Evolutionary conservation across 768 basidiomycete genomes (phyloP).

Genomic region (Tricholoma furcatifolium): DNA sequence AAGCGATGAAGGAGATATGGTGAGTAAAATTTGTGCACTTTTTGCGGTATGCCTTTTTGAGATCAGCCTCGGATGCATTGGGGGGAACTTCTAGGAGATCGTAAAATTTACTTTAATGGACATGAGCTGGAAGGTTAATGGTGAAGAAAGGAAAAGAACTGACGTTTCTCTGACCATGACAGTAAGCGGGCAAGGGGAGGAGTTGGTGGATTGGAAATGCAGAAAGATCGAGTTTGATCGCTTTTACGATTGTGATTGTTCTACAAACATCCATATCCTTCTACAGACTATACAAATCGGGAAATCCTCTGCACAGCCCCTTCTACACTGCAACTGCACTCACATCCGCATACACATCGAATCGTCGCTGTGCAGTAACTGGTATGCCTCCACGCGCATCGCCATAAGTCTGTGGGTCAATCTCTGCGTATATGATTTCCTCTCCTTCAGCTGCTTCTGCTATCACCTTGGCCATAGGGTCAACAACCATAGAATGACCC

Average conservation of each 20-base stretch:
- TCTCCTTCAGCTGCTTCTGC: slow-evolving; percentile 75
- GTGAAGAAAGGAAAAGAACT: slow-evolving; percentile 17
- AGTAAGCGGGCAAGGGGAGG: slow-evolving; percentile 19
- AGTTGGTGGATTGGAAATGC: slow-evolving; percentile 12
- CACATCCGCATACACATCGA: slow-evolving; percentile 89
- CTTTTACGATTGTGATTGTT: slow-evolving; percentile 40
- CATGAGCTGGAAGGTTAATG: slow-evolving; percentile 1
- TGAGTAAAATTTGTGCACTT: slow-evolving; percentile 49
- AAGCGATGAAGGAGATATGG: slow-evolving; percentile 5
- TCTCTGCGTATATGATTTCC: slow-evolving; percentile 73
- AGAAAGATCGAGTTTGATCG: slow-evolving; percentile 18
- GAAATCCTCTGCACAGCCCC: slow-evolving; percentile 23
- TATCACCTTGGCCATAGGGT: slow-evolving; percentile 78
- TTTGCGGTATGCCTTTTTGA: slow-evolving; percentile 96
- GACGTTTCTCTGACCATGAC: slow-evolving; percentile 75
- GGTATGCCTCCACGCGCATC: slow-evolving; percentile 83
- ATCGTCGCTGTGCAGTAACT: slow-evolving; percentile 87
- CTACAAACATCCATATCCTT: slow-evolving; percentile 43
- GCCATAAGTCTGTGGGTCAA: slow-evolving; percentile 49
- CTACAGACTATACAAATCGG: slow-evolving; percentile 38
- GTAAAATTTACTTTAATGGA: slow-evolving; percentile 74
- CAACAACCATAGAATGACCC: slow-evolving; percentile 90
- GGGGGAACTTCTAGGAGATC: slow-evolving; percentile 87
- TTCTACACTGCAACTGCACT: slow-evolving; percentile 22
- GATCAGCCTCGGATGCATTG: slow-evolving; percentile 75